Conservation (phyloP, 2,329 filamentous ascomycete genomes). For the Atkinsonella texensis region DNA sequence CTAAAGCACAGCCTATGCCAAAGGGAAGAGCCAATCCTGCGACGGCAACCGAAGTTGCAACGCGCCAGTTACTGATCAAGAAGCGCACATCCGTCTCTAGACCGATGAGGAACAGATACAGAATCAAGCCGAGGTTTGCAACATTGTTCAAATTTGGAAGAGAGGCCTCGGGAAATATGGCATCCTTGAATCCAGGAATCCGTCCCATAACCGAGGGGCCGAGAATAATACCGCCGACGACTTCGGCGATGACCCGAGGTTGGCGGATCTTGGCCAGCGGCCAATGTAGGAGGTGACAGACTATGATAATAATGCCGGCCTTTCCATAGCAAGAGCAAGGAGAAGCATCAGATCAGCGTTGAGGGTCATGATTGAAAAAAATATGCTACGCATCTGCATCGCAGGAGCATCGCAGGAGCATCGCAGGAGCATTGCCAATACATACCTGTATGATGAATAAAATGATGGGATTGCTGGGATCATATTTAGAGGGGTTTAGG, state of each 20-base stretch:
- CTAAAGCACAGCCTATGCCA: slow-evolving; percentile 66
- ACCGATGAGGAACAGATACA: slow-evolving; percentile 81
- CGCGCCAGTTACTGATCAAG: slow-evolving; percentile 66
- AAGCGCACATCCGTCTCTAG: slow-evolving; percentile 76
- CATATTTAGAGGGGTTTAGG: slow-evolving; percentile 55
- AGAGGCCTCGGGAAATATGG: slow-evolving; percentile 66
- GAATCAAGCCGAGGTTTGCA: slow-evolving; percentile 70
- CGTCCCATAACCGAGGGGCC: slow-evolving; percentile 82
- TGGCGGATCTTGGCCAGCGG: slow-evolving; percentile 67
- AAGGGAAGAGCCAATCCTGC: slow-evolving; percentile 77
- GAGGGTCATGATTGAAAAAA: background rate
- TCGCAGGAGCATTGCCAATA: background rate
- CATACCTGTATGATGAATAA: slow-evolving; percentile 63
- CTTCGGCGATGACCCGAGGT: slow-evolving; percentile 73
- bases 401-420: background rate
- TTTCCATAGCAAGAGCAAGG: slow-evolving; percentile 7
- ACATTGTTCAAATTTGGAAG: slow-evolving; percentile 66
- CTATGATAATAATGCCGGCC: slow-evolving; percentile 34
- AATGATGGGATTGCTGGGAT: slow-evolving; percentile 58
- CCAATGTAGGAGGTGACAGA: slow-evolving; percentile 50
- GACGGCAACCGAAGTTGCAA: slow-evolving; percentile 65
- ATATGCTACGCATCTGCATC: background rate
- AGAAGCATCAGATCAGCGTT: background rate
- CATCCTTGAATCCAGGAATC: slow-evolving; percentile 62
- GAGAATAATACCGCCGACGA: slow-evolving; percentile 72